These are phyloP conservation scores for Rhizodiscina lignyota DNA, from an alignment of 495 filamentous ascomycete genomes.

Conservation along the genomic window DNA sequence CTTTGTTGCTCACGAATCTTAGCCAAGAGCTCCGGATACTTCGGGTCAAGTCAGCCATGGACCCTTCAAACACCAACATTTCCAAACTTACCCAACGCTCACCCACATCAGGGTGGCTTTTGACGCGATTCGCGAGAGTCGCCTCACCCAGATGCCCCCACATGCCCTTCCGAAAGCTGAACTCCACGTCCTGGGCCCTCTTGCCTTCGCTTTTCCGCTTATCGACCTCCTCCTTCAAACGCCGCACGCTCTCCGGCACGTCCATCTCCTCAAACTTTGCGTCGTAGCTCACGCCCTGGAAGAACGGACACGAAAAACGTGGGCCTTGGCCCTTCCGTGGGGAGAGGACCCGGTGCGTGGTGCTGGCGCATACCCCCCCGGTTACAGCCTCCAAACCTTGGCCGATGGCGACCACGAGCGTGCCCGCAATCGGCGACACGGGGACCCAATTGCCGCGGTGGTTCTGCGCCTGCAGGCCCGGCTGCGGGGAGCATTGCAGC, in stretches of 20 bases:
- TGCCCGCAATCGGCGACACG: slow-evolving; percentile 40
- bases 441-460: slow-evolving; percentile 68
- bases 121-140: slow-evolving; percentile 65
- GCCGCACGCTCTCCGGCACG: slow-evolving; percentile 50
- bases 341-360: slow-evolving; percentile 61
- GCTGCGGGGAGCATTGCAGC: slow-evolving; percentile 66
- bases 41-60: neutral
- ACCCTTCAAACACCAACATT: neutral
- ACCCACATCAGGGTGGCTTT: slow-evolving; percentile 81
- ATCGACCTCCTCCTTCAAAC: slow-evolving; percentile 27
- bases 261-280: slow-evolving; percentile 60
- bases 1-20: slow-evolving; percentile 19
- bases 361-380: slow-evolving; percentile 68
- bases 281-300: slow-evolving; percentile 77
- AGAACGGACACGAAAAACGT: slow-evolving; percentile 76
- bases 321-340: slow-evolving; percentile 50
- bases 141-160: slow-evolving; percentile 64
- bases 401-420: slow-evolving; percentile 77
- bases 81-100: slow-evolving; percentile 42
- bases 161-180: slow-evolving; percentile 53
- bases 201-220: slow-evolving; percentile 32
- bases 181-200: slow-evolving; percentile 56
- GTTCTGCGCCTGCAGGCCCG: slow-evolving; percentile 81
- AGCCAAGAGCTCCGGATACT: slow-evolving; percentile 21
- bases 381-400: slow-evolving; percentile 87